Evolutionary conservation across 257 asterid species (phyloP).

Genomic region (Eucommia ulmoides): DNA sequence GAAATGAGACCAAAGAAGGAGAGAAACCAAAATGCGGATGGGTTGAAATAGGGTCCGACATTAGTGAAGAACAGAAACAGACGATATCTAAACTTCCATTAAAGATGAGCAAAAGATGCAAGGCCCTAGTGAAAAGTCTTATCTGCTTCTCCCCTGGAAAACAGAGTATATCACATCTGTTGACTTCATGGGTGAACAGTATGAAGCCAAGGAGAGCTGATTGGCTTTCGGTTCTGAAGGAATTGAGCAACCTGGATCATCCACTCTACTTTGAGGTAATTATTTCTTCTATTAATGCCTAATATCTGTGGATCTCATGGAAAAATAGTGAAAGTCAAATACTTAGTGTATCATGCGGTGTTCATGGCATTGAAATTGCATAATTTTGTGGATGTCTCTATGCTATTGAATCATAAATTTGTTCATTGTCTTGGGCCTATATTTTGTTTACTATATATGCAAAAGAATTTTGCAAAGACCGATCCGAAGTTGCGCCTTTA

Average conservation of each 20-base stretch:
- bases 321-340: no score
- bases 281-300: no score
- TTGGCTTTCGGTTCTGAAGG: slow-evolving; percentile 76
- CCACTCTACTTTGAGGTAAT: slow-evolving; percentile 64
- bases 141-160: slow-evolving; percentile 47
- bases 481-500: no score
- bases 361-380: not conserved
- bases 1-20: slow-evolving; percentile 18
- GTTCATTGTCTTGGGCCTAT: no score
- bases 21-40: slow-evolving; percentile 29
- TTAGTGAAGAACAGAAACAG: slow-evolving; percentile 42
- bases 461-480: no score
- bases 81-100: slow-evolving; percentile 37
- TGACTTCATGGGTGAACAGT: slow-evolving; percentile 76
- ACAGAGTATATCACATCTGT: slow-evolving; percentile 35
- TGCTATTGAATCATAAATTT: not conserved
- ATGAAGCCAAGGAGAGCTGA: slow-evolving; percentile 70
- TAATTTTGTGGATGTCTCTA: not conserved
- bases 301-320: not conserved
- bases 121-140: slow-evolving; percentile 47
- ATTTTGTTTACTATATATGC: no score
- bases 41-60: slow-evolving; percentile 27
- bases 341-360: not conserved
- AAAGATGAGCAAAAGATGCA: slow-evolving; percentile 65
- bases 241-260: slow-evolving; percentile 51